These are phyloP conservation scores for Cutaneotrichosporon sp. DNA, from an alignment of 1,284 basidiomycete species.

Conservation along the genomic window DNA sequence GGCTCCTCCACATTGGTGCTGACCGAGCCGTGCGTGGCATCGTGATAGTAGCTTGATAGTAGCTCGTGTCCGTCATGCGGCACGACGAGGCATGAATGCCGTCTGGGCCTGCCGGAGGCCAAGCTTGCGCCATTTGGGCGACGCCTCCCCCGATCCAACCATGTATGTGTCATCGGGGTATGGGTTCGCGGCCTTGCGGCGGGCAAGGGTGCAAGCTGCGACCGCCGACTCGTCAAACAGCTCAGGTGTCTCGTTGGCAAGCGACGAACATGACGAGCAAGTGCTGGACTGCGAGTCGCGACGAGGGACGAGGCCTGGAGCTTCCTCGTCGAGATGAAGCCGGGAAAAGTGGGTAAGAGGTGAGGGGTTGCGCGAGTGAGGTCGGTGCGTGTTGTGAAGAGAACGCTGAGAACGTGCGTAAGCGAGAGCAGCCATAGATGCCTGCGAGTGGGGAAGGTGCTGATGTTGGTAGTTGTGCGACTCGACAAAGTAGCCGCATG, in stretches of 20 bases:
- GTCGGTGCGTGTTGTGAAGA: slow-evolving; percentile 11
- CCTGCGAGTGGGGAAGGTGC: slow-evolving; percentile 3
- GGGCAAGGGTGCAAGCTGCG: neutral
- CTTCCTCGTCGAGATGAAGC: slow-evolving; percentile 24
- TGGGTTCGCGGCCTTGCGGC: slow-evolving; percentile 3
- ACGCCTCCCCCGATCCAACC: slow-evolving; percentile 8
- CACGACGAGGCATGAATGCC: slow-evolving; percentile 13
- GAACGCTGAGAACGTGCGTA: slow-evolving; percentile 10
- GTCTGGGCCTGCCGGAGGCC: slow-evolving; percentile 20
- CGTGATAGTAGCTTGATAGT: neutral
- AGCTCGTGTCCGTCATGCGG: neutral
- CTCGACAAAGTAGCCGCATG: slow-evolving; percentile 20
- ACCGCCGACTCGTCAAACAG: slow-evolving; percentile 14
- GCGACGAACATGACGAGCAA: slow-evolving; percentile 20
- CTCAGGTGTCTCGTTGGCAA: slow-evolving; percentile 15
- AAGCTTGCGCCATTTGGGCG: slow-evolving; percentile 24
- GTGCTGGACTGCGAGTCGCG: slow-evolving; percentile 21
- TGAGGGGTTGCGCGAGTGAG: slow-evolving; percentile 16
- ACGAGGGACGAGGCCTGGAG: slow-evolving; percentile 10
- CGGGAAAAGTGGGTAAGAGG: slow-evolving; percentile 18
- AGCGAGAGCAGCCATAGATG: neutral
- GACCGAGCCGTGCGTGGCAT: neutral
- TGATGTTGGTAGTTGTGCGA: slow-evolving; percentile 1
- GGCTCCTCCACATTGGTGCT: neutral
- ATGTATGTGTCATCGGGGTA: slow-evolving; percentile 17